phyloP scores from a whole-genome alignment of 1,139 yeast genomes.

The Blastobotrys ciferrii region DNA sequence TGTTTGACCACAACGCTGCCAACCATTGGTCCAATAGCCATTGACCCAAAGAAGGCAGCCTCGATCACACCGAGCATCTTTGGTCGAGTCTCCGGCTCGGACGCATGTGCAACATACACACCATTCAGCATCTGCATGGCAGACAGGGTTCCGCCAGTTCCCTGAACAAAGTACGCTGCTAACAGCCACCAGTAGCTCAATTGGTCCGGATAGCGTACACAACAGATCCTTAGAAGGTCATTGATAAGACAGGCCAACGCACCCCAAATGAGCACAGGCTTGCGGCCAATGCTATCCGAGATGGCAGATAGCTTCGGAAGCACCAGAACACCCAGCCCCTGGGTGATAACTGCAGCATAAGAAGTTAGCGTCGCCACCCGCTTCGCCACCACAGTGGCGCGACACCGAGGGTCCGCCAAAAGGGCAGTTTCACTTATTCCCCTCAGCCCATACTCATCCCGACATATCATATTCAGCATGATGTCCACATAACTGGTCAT shows the following conservation, averaged over 20 bases:
- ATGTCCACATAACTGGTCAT: slow-evolving; percentile 29
- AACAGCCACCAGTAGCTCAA: slow-evolving; percentile 41
- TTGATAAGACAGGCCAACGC: slow-evolving; percentile 32
- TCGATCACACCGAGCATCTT: slow-evolving; percentile 54
- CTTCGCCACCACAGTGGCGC: slow-evolving; percentile 25
- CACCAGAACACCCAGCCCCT: slow-evolving; percentile 26
- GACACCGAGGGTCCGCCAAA: slow-evolving; percentile 28
- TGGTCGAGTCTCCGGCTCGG: slow-evolving; percentile 53
- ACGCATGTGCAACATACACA: slow-evolving; percentile 65
- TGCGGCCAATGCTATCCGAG: slow-evolving; percentile 66
- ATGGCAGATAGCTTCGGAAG: slow-evolving; percentile 50
- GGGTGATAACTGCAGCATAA: slow-evolving; percentile 25
- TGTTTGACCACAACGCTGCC: slow-evolving; percentile 45
- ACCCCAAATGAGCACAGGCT: slow-evolving; percentile 43
- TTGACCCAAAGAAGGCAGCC: slow-evolving; percentile 59
- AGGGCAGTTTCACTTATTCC: slow-evolving; percentile 5
- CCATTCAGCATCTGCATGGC: slow-evolving; percentile 52
- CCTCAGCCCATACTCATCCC: slow-evolving; percentile 19
- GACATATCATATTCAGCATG: slow-evolving; percentile 28
- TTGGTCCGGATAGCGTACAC: slow-evolving; percentile 30
- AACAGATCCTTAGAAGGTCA: slow-evolving; percentile 26
- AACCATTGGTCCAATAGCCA: slow-evolving; percentile 61
- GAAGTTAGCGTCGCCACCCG: slow-evolving; percentile 30
- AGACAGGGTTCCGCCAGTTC: slow-evolving; percentile 55
- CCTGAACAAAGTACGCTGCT: slow-evolving; percentile 43